Evolutionary conservation across 805 yeast species (phyloP), one percentile per base, ranked within the genome.

Genomic region (Pichia exigua): DNA sequence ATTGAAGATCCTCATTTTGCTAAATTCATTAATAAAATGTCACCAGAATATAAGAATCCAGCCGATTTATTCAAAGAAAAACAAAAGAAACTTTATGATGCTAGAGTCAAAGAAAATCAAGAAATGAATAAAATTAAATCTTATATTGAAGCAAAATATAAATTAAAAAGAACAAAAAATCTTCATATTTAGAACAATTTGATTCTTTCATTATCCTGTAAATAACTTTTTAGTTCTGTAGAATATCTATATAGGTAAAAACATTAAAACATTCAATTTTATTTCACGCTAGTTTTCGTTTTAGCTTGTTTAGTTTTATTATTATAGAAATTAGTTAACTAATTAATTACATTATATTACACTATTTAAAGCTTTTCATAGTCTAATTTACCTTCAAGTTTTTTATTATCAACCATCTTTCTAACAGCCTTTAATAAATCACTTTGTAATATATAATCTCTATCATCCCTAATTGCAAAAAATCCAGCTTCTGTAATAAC

Each of bases 401-500:
- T 94, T 85, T 94, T 94, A 50, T 89, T 85, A 68, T 94, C 99
- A 22, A 92, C 91, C 54, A 94, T 97, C 74, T 94, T 94, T 71
- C 99, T 81, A 44, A 90, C 98, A 18, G 99, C 99, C 71, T 94
- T 94, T 92, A 94, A 86, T 70, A 94, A 68, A 73, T 94, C 99
- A 62, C 86, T 83, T 68, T 94, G 99, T 49, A 88, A 68, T 61
- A 94, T 89, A 71, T 88, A 89, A 67, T 92, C 97, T 63, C 99
- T 83, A 66, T 94, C 99, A 65, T 94, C 97, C 72, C 99, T 82
- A 61, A 94, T 94, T 49, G 99, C 98, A 61, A 91, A 89, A 73
- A 94, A 94, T 2, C 99, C 99, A 27, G 97, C 97, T 73, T 92
- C 99, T n/a, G 99, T 92, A 35, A 91, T 79, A 54, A 94, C 96